Evolutionary conservation across 2,329 filamentous ascomycete species (phyloP).

Genomic region (Aureobasidium leucospermi): DNA sequence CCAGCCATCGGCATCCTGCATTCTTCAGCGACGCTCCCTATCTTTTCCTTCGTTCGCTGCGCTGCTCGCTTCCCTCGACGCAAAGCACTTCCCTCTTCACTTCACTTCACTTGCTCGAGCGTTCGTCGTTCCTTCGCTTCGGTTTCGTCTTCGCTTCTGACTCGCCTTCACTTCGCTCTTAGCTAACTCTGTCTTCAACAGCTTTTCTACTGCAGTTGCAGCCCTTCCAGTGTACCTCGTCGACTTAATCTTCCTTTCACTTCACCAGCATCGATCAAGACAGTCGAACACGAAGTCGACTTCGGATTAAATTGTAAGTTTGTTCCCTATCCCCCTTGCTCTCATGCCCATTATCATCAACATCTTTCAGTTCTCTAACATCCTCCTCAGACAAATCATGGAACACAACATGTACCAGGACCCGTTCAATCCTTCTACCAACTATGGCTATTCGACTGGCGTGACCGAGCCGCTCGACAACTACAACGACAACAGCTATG

Average conservation of each 20-base stretch:
- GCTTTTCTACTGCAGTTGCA: background rate
- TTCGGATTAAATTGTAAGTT: background rate
- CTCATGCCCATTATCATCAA: background rate
- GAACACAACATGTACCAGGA: background rate
- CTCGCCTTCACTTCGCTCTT: background rate
- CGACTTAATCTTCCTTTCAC: background rate
- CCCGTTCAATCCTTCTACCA: too few species aligned
- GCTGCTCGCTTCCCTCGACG: too few species aligned
- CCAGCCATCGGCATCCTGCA: too few species aligned
- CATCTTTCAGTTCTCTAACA: background rate
- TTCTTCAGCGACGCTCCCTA: background rate
- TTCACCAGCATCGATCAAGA: background rate
- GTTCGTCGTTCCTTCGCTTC: background rate
- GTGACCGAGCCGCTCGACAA: background rate
- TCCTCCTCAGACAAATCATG: background rate
- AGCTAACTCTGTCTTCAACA: background rate
- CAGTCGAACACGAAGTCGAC: background rate
- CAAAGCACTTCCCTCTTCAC: background rate
- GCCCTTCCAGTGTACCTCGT: background rate
- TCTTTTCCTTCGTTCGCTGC: background rate
- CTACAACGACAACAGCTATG: background rate
- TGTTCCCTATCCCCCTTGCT: too few species aligned
- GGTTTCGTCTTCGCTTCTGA: background rate
- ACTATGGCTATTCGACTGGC: too few species aligned
- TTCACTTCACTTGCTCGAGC: background rate